Conservation (phyloP, 202 grass and related monocot genomes). For the Panicum hallii region DNA sequence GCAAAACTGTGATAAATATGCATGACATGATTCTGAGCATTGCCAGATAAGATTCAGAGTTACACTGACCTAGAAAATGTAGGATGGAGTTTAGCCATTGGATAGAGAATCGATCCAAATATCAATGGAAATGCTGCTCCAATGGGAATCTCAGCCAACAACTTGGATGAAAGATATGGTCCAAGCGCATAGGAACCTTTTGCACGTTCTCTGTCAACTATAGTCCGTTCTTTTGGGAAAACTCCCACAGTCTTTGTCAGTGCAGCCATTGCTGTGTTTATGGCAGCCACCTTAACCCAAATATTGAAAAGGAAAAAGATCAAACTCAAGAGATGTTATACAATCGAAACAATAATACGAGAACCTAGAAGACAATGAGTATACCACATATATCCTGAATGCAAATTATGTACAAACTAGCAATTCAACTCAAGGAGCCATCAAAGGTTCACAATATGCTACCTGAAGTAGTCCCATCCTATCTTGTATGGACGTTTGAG, state of each 20-base stretch:
- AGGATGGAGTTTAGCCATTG: slow-evolving; percentile 93
- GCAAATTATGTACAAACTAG: background rate
- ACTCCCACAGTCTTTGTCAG: slow-evolving; percentile 93
- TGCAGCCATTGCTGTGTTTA: slow-evolving; percentile 99
- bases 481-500: slow-evolving; percentile 95
- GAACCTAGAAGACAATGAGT: background rate
- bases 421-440: slow-evolving; percentile 24
- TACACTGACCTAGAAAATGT: slow-evolving; percentile 72
- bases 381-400: background rate
- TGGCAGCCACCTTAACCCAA: slow-evolving; percentile 78
- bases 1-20: background rate
- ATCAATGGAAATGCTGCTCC: slow-evolving; percentile 91
- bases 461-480: slow-evolving; percentile 98
- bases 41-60: slow-evolving; percentile 9
- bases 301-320: slow-evolving; percentile 31
- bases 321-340: slow-evolving; percentile 12
- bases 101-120: slow-evolving; percentile 92
- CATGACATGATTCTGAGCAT: slow-evolving; percentile 30
- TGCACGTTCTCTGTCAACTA: slow-evolving; percentile 90
- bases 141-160: slow-evolving; percentile 88
- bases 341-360: background rate
- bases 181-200: slow-evolving; percentile 88
- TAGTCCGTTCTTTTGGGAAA: slow-evolving; percentile 93
- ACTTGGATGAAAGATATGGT: slow-evolving; percentile 94
- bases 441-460: slow-evolving; percentile 27